A percentile compares a stretch with the other conserved stretches of the same genome.
phyloP scores from a whole-genome alignment of 305 asterid genomes.

The Salvia sclarea region DNA sequence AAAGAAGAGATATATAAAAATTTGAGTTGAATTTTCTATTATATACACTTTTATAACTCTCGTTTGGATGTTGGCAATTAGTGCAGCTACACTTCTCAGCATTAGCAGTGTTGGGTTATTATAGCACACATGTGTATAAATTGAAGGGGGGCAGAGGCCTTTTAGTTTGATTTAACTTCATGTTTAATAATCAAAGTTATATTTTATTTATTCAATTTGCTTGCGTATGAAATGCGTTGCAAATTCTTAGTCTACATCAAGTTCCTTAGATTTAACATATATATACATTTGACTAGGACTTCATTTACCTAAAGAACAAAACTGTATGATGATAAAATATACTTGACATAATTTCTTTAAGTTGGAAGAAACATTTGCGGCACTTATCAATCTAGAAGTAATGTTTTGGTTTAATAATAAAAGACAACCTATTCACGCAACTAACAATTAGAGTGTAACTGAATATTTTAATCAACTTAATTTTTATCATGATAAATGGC shows the following conservation, averaged over 20 bases:
- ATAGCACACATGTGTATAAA: too few relatives aligned
- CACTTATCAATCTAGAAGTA: too few relatives aligned
- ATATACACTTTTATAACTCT: too few relatives aligned
- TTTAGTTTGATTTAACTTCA: not conserved
- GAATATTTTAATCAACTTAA: constrained; percentile 21
- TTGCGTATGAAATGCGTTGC: not conserved
- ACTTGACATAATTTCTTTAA: not conserved
- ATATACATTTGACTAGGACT: not conserved
- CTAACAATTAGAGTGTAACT: not conserved
- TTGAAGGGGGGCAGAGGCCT: too few relatives aligned
- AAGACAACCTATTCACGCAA: constrained; percentile 20
- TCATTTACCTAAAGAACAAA: not conserved
- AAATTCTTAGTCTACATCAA: constrained; percentile 8
- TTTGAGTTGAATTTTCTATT: too few relatives aligned
- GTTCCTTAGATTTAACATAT: not conserved
- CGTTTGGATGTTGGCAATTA: too few relatives aligned
- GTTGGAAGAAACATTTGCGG: too few relatives aligned
- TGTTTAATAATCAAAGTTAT: not conserved
- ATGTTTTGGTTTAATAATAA: not conserved
- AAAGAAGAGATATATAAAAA: too few relatives aligned
- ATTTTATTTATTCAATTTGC: not conserved
- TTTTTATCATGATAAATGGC: constrained; percentile 35
- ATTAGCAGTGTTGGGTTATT: too few relatives aligned
- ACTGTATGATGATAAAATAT: not conserved
- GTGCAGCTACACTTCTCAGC: too few relatives aligned